Evolutionary conservation across 2,329 filamentous ascomycete genomes (phyloP).

Genomic region (Colletotrichum karsti): DNA sequence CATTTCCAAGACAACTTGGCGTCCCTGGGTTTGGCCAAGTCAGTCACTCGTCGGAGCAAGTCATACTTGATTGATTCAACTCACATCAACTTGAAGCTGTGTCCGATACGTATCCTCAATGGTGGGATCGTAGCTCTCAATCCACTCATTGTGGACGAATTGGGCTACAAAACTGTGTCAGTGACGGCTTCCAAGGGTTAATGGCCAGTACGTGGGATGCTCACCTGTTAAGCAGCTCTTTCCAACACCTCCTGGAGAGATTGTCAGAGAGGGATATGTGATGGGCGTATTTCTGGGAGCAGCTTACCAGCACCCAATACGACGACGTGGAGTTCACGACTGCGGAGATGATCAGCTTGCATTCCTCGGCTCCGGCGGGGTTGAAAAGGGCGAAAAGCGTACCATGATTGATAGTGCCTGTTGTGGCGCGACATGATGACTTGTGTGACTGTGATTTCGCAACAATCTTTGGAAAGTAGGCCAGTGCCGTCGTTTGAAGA

Average conservation of each 20-base stretch:
- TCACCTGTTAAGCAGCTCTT: conserved; percentile 92
- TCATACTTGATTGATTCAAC: conserved; percentile 42
- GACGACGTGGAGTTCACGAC: conserved; percentile 84
- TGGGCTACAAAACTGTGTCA: conserved; percentile 67
- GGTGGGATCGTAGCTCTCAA: conserved; percentile 85
- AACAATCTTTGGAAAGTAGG: neutral
- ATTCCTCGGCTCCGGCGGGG: neutral
- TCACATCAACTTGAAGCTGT: conserved; percentile 83
- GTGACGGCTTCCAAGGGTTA: neutral
- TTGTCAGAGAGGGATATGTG: conserved; percentile 30
- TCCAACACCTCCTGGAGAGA: conserved; percentile 73
- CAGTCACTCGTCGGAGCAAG: conserved; percentile 34
- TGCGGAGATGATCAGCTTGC: conserved; percentile 38
- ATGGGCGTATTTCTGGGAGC: conserved; percentile 13
- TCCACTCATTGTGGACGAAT: conserved; percentile 95
- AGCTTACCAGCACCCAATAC: conserved; percentile 79
- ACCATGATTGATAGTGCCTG: conserved; percentile 31
- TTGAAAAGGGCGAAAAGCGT: neutral
- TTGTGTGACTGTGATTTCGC: neutral
- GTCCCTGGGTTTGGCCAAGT: conserved; percentile 65
- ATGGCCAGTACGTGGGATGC: neutral
- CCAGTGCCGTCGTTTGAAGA: neutral
- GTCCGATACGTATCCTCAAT: conserved; percentile 83
- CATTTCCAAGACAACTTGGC: conserved; percentile 92
- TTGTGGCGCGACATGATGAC: conserved; percentile 29